Evolutionary conservation across 148 eudicot genomes (phyloP).

Genomic region (Oxyria digyna): DNA sequence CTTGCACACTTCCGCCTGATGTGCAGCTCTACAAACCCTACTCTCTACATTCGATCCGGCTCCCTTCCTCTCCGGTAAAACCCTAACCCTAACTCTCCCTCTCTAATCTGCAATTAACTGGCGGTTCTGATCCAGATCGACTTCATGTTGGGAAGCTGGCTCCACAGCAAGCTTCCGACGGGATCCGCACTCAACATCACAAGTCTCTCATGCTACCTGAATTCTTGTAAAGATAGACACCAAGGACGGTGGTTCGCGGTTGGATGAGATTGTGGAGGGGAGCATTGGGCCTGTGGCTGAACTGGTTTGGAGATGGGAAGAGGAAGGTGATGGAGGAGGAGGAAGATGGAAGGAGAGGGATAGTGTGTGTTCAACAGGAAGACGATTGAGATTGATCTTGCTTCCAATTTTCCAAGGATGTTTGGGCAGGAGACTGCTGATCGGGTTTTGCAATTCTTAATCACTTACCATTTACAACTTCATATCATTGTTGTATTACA

Average conservation of each 20-base stretch:
- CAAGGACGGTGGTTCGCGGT: conserved; percentile 4
- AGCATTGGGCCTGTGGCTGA: conserved; percentile 47
- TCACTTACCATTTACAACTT: too few species aligned
- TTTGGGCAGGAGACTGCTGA: too few species aligned
- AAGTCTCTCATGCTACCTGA: conserved; percentile 57
- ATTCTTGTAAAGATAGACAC: conserved; percentile 39
- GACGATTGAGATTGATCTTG: conserved; percentile 79
- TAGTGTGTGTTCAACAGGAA: conserved; percentile 41
- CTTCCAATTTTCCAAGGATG: conserved; percentile 37
- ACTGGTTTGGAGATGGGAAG: conserved; percentile 26
- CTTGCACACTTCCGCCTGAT: conserved; percentile 58
- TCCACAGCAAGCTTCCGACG: conserved; percentile 63
- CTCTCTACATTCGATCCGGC: conserved; percentile 52
- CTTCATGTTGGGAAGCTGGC: conserved; percentile 64
- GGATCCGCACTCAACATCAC: conserved; percentile 65
- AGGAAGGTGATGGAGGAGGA: conserved; percentile 22
- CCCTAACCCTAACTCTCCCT: neutral
- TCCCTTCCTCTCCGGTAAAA: conserved; percentile 50
- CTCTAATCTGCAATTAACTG: too few species aligned
- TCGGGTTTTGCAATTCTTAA: too few species aligned
- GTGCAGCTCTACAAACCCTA: conserved; percentile 37
- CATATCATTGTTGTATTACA: too few species aligned
- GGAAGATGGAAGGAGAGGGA: conserved; percentile 40
- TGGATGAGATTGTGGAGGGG: conserved; percentile 57
- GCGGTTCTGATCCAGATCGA: conserved; percentile 43